Conservation (phyloP, 768 basidiomycete species). For the Podaxis rugospora region DNA sequence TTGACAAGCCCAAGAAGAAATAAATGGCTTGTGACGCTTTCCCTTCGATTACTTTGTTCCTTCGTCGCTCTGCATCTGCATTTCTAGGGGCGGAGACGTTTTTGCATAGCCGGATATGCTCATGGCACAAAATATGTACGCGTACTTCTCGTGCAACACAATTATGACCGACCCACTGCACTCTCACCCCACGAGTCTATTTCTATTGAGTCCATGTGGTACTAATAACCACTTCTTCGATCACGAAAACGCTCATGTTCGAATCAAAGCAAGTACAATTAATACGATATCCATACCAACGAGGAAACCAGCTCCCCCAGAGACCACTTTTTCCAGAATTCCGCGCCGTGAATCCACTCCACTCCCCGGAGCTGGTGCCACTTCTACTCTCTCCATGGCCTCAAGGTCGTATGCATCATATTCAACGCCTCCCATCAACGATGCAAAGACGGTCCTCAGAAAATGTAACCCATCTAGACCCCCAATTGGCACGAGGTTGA, state of each 20-base stretch:
- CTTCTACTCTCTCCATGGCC: conserved; percentile 19
- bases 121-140: conserved; percentile 6
- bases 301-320: conserved; percentile 18
- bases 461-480: conserved; percentile 68
- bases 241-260: not conserved
- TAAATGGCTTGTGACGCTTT: conserved; percentile 29
- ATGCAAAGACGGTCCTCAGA: conserved; percentile 28
- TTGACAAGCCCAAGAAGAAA: conserved; percentile 76
- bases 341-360: conserved; percentile 6
- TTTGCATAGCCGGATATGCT: conserved; percentile 12
- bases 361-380: conserved; percentile 9
- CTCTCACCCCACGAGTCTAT: not conserved
- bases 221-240: not conserved
- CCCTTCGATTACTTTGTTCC: conserved; percentile 12
- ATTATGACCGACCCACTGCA: not conserved
- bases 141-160: conserved; percentile 1
- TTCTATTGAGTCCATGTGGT: not conserved
- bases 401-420: conserved; percentile 27
- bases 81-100: conserved; percentile 1
- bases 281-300: conserved; percentile 12
- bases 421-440: not conserved
- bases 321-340: conserved; percentile 15
- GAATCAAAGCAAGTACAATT: not conserved
- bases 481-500: conserved; percentile 77
- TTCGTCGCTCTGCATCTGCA: not conserved